Conservation (phyloP, 805 yeast species). For the Saccharomyces kudriavzevii region DNA sequence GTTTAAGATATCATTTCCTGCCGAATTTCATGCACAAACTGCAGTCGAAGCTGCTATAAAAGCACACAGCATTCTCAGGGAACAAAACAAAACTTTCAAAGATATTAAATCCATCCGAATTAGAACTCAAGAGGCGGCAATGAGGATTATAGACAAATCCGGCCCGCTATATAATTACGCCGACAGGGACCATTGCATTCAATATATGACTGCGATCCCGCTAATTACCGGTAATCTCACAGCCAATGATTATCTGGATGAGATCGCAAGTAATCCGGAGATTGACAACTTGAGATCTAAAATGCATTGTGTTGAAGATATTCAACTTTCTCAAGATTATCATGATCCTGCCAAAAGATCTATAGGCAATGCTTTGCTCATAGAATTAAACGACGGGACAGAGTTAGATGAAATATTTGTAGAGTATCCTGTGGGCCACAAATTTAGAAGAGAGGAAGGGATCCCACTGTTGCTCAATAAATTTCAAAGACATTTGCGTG, state of each 20-base stretch:
- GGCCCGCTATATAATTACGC: conserved; percentile 58
- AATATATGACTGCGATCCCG: conserved; percentile 55
- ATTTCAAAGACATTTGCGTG: conserved; percentile 43
- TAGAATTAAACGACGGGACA: conserved; percentile 48
- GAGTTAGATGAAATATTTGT: conserved; percentile 44
- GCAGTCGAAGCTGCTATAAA: conserved; percentile 53
- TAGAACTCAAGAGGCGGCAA: conserved; percentile 54
- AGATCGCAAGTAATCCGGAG: conserved; percentile 42
- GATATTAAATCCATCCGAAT: conserved; percentile 45
- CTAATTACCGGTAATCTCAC: conserved; percentile 47
- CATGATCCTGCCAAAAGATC: conserved; percentile 50
- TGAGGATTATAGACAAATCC: conserved; percentile 50
- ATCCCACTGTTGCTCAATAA: conserved; percentile 44
- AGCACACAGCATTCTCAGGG: conserved; percentile 32
- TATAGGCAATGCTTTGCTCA: conserved; percentile 46
- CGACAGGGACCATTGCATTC: conserved; percentile 58
- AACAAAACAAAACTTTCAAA: conserved; percentile 36
- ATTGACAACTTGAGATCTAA: conserved; percentile 45
- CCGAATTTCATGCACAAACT: conserved; percentile 60
- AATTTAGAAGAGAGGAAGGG: conserved; percentile 51
- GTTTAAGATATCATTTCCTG: conserved; percentile 56
- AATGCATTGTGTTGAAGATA: conserved; percentile 47
- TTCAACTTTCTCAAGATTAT: conserved; percentile 42
- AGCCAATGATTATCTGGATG: conserved; percentile 50
- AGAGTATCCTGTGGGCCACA: conserved; percentile 53